These are phyloP conservation scores for Talaromyces sp. DNA, from an alignment of 2,329 filamentous ascomycete species.

Conservation along the genomic window DNA sequence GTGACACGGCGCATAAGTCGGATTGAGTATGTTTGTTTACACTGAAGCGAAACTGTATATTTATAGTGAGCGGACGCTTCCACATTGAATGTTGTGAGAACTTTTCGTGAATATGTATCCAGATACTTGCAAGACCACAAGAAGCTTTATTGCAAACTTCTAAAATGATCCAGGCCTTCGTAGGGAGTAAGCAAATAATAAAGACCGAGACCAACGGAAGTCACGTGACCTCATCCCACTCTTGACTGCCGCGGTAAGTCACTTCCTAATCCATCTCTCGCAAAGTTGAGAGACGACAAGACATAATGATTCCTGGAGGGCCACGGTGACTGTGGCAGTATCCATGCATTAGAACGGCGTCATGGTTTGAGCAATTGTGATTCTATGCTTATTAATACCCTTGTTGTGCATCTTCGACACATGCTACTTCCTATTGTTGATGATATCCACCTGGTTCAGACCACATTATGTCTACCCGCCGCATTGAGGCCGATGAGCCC, in stretches of 20 bases:
- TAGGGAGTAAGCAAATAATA: not conserved
- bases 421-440: not conserved
- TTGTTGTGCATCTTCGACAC: conserved; percentile 13
- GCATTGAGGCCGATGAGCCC: conserved; percentile 22
- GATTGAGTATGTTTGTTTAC: conserved; percentile 19
- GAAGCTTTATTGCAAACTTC: not conserved
- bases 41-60: not conserved
- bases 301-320: not conserved
- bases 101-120: not conserved
- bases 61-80: not conserved
- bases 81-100: not conserved
- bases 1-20: conserved; percentile 24
- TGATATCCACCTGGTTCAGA: not conserved
- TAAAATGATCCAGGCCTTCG: no score
- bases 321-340: conserved; percentile 2
- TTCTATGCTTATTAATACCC: conserved; percentile 14
- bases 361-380: conserved; percentile 7
- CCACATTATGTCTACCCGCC: conserved; percentile 23
- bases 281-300: not conserved
- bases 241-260: not conserved
- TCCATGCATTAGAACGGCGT: conserved; percentile 2
- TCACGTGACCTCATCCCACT: conserved; percentile 1
- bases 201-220: not conserved
- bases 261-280: not conserved
- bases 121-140: not conserved